Conservation (phyloP, 805 yeast genomes). For the Saccharomycopsis malanga region DNA sequence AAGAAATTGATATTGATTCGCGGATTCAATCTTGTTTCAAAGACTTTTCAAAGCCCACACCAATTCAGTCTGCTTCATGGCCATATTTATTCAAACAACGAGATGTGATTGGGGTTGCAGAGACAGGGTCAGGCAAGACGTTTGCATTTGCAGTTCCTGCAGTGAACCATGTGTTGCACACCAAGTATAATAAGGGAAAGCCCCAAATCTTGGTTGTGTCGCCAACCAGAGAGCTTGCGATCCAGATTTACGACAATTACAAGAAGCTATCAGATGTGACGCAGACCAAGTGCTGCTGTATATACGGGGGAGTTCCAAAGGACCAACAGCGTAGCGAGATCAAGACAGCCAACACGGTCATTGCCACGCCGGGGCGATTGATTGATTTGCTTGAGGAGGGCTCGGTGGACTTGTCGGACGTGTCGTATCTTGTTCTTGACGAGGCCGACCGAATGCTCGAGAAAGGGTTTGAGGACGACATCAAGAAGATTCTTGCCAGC, state of each 20-base stretch:
- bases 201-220: slow-evolving; percentile 74
- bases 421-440: slow-evolving; percentile 80
- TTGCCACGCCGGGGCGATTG: slow-evolving; percentile 98
- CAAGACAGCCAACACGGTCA: slow-evolving; percentile 64
- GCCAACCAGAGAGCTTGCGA: slow-evolving; percentile 96
- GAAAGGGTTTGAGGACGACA: slow-evolving; percentile 96
- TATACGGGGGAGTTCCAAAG: slow-evolving; percentile 97
- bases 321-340: slow-evolving; percentile 77
- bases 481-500: slow-evolving; percentile 68
- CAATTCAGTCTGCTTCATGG: slow-evolving; percentile 94
- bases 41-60: slow-evolving; percentile 85
- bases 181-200: slow-evolving; percentile 39
- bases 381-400: slow-evolving; percentile 88
- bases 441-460: slow-evolving; percentile 99
- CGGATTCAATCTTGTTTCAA: slow-evolving; percentile 54
- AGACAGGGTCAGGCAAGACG: slow-evolving; percentile 97
- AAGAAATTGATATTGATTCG: slow-evolving; percentile 48
- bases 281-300: slow-evolving; percentile 66
- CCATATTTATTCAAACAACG: slow-evolving; percentile 72
- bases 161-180: slow-evolving; percentile 52
- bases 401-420: slow-evolving; percentile 56
- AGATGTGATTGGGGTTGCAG: slow-evolving; percentile 96
- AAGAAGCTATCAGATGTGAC: slow-evolving; percentile 52
- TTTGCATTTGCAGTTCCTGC: slow-evolving; percentile 98
- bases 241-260: slow-evolving; percentile 85